Evolutionary conservation across 1,284 basidiomycete genomes (phyloP).

Genomic region (Trichosporon sp.): DNA sequence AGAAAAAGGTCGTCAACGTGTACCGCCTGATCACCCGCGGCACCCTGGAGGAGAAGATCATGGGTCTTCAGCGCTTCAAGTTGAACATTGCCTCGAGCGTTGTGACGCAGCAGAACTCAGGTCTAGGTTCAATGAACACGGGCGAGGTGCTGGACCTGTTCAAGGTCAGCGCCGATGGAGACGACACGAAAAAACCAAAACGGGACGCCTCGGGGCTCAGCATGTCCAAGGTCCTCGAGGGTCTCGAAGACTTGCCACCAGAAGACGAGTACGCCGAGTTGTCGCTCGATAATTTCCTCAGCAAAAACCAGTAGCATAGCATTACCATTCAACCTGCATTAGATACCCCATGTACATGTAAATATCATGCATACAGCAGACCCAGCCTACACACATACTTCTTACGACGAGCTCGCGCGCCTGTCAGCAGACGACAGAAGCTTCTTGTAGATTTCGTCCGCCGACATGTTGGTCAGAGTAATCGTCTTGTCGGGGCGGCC

Average conservation of each 20-base stretch:
- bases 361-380: constrained; percentile 31
- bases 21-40: constrained; percentile 96
- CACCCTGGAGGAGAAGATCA: constrained; percentile 98
- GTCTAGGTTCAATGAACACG: constrained; percentile 92
- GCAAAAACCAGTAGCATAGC: constrained; percentile 39
- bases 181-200: constrained; percentile 56
- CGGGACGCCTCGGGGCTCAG: constrained; percentile 39
- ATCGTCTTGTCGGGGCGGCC: constrained; percentile 34
- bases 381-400: constrained; percentile 15
- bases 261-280: constrained; percentile 88
- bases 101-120: constrained; percentile 95
- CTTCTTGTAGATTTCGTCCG: constrained; percentile 37
- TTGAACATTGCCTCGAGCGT: constrained; percentile 96
- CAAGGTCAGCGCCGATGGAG: constrained; percentile 68
- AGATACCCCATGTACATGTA: constrained; percentile 19
- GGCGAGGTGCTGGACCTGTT: constrained; percentile 96
- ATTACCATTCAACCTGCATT: constrained; percentile 20
- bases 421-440: constrained; percentile 22
- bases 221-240: constrained; percentile 79
- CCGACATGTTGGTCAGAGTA: constrained; percentile 36
- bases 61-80: constrained; percentile 99
- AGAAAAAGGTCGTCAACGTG: constrained; percentile 99
- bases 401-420: neutral
- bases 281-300: constrained; percentile 74
- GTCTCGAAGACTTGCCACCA: constrained; percentile 79